Percentiles rank a stretch among this genome's conserved stretches.
Conservation (phyloP, 306 rosid species). For the Sesbania bispinosa region DNA sequence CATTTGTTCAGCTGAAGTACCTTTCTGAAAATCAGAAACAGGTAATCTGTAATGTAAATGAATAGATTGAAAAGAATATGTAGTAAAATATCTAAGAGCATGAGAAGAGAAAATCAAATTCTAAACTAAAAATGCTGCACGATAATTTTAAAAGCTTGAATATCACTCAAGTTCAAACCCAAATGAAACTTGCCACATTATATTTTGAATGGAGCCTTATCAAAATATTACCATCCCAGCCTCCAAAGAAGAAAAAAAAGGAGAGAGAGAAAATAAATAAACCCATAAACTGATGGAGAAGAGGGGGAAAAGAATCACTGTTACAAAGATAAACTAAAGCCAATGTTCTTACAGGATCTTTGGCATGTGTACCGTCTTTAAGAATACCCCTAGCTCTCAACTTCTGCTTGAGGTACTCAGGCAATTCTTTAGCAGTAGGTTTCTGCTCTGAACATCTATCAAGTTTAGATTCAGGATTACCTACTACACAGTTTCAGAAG, state of each 20-base stretch:
- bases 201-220: neutral
- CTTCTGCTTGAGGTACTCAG: conserved; percentile 86
- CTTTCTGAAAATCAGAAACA: conserved; percentile 53
- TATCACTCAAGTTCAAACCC: neutral
- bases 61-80: conserved; percentile 6
- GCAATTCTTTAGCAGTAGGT: conserved; percentile 60
- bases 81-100: neutral
- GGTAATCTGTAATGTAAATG: conserved; percentile 20
- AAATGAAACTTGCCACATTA: conserved; percentile 10
- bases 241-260: neutral
- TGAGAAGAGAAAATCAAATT: conserved; percentile 22
- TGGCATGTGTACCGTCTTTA: conserved; percentile 42
- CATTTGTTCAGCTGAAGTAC: conserved; percentile 36
- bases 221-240: neutral
- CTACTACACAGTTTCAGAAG: conserved; percentile 44
- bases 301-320: neutral
- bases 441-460: conserved; percentile 42
- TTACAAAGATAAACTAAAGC: conserved; percentile 7
- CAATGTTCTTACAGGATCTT: conserved; percentile 44
- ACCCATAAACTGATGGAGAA: neutral
- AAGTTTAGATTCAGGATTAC: conserved; percentile 32
- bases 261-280: neutral
- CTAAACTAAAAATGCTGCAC: neutral
- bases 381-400: conserved; percentile 89
- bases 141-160: neutral